Percentiles rank a stretch among this genome's conserved stretches.
Conservation (phyloP, 805 yeast genomes). For the Starmera caribaea region DNA sequence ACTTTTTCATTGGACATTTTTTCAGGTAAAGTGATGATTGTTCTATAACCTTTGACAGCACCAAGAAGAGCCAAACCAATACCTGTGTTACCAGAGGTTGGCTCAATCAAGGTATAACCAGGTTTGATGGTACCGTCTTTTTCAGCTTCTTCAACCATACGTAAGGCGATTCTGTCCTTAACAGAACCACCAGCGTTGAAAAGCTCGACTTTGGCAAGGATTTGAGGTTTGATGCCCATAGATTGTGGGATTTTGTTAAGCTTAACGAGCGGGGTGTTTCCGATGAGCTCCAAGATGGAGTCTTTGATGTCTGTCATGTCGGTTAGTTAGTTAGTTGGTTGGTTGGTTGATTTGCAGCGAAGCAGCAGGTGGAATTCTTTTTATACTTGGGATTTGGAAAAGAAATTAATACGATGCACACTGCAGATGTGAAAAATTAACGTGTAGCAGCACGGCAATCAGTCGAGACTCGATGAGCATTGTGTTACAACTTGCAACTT, state of each 20-base stretch:
- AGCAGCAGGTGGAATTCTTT: not conserved
- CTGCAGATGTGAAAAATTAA: no score
- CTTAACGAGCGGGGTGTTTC: constrained; percentile 75
- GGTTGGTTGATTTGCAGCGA: not conserved
- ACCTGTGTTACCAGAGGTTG: constrained; percentile 89
- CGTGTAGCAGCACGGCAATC: no score
- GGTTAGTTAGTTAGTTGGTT: no score
- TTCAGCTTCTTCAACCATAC: constrained; percentile 85
- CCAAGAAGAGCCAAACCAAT: constrained; percentile 83
- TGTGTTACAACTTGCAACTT: no score
- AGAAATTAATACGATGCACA: no score
- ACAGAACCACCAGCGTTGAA: constrained; percentile 89
- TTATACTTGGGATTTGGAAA: no score
- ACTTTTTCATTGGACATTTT: constrained; percentile 90
- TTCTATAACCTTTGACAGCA: constrained; percentile 79
- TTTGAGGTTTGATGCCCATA: constrained; percentile 60
- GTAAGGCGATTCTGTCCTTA: constrained; percentile 79
- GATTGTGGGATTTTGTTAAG: constrained; percentile 71
- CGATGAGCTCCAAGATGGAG: constrained; percentile 63
- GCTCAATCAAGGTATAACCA: constrained; percentile 80
- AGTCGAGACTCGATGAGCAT: no score
- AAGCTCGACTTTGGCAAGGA: constrained; percentile 68
- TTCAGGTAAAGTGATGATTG: constrained; percentile 82
- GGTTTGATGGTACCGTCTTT: constrained; percentile 69
- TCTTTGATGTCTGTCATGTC: constrained; percentile 4